phyloP scores from a whole-genome alignment of 768 basidiomycete species.

The Candolleomyces efflorescens region DNA sequence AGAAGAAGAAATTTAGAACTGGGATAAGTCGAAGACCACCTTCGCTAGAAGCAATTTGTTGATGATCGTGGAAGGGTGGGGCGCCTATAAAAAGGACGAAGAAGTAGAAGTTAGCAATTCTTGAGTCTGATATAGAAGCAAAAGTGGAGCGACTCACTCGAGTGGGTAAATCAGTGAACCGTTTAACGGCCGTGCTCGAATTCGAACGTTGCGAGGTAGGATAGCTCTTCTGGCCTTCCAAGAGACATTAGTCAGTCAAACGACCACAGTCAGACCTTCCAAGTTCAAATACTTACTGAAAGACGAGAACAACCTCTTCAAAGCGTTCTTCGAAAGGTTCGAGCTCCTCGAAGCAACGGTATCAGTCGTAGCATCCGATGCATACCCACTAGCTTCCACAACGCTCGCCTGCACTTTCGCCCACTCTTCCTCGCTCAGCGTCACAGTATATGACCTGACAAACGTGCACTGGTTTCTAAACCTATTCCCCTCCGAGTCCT shows the following conservation, averaged over 20 bases:
- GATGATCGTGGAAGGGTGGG: slow-evolving; percentile 3
- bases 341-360: neutral
- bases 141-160: neutral
- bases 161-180: neutral
- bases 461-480: slow-evolving; percentile 9
- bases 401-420: neutral
- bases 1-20: no score
- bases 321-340: neutral
- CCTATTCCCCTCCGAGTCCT: neutral
- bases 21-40: neutral
- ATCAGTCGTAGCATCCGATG: slow-evolving; percentile 2
- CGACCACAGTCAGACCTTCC: no score
- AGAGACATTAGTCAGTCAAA: neutral
- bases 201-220: neutral
- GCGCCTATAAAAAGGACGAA: neutral
- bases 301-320: slow-evolving; percentile 6
- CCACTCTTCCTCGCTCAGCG: slow-evolving; percentile 8
- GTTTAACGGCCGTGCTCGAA: neutral
- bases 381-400: neutral
- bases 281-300: slow-evolving; percentile 3
- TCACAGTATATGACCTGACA: slow-evolving; percentile 1
- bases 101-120: neutral
- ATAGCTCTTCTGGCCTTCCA: neutral
- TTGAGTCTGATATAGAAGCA: neutral
- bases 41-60: slow-evolving; percentile 6